Evolutionary conservation across 345 rosid species (phyloP), one percentile per base, ranked within the genome.

Genomic region (Populus nigra): DNA sequence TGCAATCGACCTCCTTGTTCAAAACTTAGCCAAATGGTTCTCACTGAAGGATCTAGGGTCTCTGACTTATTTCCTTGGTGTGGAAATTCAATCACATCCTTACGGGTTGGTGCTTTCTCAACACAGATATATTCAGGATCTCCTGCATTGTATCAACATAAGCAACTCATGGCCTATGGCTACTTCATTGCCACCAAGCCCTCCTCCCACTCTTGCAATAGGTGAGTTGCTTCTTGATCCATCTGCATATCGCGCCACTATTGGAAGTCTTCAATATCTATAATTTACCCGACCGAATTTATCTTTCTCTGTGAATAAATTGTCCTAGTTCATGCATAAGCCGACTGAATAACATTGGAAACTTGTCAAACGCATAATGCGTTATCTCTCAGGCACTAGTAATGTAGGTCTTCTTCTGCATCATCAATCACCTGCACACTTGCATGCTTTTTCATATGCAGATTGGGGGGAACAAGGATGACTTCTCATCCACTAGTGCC

Each of bases 11-110:
- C 22, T 16, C 0, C 7, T 17, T 17, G 3, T 50, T 50, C 57
- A 50, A 1, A 17, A 5, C 0, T 5, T 50, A 16, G 57, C n/a
- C 2, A 1, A 16, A 0, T 0, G 8, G 7, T 50, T 50, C 22
- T 50, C 7, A 0, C 6, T 50, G 0, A 50, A 50, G 0, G 57
- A 5, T 50, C 2, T 17, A 0, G 57, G 57, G 0, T 6, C 8
- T 1, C 8, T 50, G 0, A 50, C n/a, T 5, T 17, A 50, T 17
- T 50, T 50, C 2, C 22, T 50, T 50, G 57, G 57, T 17, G 57
- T 50, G 0, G 22, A 50, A 50, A 17, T 50, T 5, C 39, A 36
- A 36, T 7, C 39, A 5, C 8, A 36, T 36, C 39, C 39, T 36
- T 8, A 5, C 1, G 8, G 39, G 8, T 7, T 16, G 20, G 6